These are phyloP conservation scores for Senna siamea DNA, from an alignment of 306 rosid genomes.

Conservation along the genomic window DNA sequence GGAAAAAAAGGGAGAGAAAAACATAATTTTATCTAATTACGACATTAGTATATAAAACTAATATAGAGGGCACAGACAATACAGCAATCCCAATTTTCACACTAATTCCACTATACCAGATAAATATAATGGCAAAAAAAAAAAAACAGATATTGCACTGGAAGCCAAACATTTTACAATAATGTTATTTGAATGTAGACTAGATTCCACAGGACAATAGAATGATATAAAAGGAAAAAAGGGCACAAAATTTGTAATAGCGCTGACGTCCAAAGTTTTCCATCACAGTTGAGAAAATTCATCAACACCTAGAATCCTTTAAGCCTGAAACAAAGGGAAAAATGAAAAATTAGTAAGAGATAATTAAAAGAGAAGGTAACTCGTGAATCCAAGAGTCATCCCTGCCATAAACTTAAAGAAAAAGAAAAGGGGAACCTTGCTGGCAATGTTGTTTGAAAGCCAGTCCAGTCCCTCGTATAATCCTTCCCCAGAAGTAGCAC, in stretches of 20 bases:
- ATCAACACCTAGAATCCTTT: slow-evolving; percentile 25
- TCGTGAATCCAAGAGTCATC: neutral
- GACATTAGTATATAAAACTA: too few species aligned
- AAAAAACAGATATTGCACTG: neutral
- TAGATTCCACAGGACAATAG: slow-evolving; percentile 19
- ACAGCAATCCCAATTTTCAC: neutral
- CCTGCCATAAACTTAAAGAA: neutral
- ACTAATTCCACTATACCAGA: neutral
- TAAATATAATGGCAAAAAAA: neutral
- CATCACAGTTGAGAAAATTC: slow-evolving; percentile 6
- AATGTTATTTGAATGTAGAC: slow-evolving; percentile 25
- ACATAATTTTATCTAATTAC: too few species aligned
- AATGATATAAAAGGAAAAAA: too few species aligned
- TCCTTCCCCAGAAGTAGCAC: slow-evolving; percentile 84
- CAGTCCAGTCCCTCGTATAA: slow-evolving; percentile 75
- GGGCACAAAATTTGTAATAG: too few species aligned
- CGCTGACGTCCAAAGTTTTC: slow-evolving; percentile 24
- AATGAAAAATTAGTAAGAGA: neutral
- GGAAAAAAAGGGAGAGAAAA: too few species aligned
- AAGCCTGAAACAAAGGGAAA: slow-evolving; percentile 34
- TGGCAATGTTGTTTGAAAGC: slow-evolving; percentile 74
- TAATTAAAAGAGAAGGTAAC: neutral
- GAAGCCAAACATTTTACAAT: slow-evolving; percentile 12
- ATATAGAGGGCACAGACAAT: too few species aligned
- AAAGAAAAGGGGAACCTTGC: slow-evolving; percentile 43